These are phyloP conservation scores for Batkoa obscura DNA, from an alignment of 371 early-diverging fungal genomes.

Conservation along the genomic window DNA sequence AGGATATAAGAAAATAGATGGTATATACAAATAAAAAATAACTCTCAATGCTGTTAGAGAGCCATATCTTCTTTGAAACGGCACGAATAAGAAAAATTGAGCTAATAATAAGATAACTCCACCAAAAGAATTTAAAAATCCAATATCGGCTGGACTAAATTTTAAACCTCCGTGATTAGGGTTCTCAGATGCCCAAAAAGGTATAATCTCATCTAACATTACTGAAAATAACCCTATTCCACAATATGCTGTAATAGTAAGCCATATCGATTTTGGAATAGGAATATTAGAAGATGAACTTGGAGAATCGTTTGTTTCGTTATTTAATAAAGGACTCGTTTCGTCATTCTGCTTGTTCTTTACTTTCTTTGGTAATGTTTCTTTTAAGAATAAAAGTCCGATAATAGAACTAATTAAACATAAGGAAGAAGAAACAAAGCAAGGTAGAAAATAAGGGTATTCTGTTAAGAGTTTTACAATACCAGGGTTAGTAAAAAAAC, in stretches of 20 bases:
- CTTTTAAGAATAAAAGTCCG: slow-evolving; percentile 50
- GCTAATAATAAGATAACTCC: slow-evolving; percentile 27
- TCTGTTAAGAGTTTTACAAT: slow-evolving; percentile 27
- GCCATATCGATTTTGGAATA: background rate
- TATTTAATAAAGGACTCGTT: background rate
- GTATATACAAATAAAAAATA: slow-evolving; percentile 18
- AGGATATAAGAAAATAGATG: slow-evolving; percentile 1
- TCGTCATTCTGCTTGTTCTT: background rate
- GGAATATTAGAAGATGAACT: background rate
- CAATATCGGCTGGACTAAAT: slow-evolving; percentile 29
- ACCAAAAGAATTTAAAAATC: slow-evolving; percentile 28
- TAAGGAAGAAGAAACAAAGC: slow-evolving; percentile 41
- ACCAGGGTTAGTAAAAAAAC: slow-evolving; percentile 28
- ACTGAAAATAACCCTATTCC: slow-evolving; percentile 42
- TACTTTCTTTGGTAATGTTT: slow-evolving; percentile 23
- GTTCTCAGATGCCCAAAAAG: slow-evolving; percentile 33
- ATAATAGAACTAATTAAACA: slow-evolving; percentile 37
- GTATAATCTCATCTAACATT: slow-evolving; percentile 53
- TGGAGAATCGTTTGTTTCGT: background rate
- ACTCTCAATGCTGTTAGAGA: slow-evolving; percentile 23
- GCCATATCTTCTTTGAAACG: slow-evolving; percentile 21
- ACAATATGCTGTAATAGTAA: slow-evolving; percentile 2
- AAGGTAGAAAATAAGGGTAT: slow-evolving; percentile 75
- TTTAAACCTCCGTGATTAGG: slow-evolving; percentile 36
- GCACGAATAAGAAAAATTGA: slow-evolving; percentile 34